These are phyloP conservation scores for Metschnikowia gelsemii DNA, from an alignment of 805 yeast species.

Conservation along the genomic window DNA sequence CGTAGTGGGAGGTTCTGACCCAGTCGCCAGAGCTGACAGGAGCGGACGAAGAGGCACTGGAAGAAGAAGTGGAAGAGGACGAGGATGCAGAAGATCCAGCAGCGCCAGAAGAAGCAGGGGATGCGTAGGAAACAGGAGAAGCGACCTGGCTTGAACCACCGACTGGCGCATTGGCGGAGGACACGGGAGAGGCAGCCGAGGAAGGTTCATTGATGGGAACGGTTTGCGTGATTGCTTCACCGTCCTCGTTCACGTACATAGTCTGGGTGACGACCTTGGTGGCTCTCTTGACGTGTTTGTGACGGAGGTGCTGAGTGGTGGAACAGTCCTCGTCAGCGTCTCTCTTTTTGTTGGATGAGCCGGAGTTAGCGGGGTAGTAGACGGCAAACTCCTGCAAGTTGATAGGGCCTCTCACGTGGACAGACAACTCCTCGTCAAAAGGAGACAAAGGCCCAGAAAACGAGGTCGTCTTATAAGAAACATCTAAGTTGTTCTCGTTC, in stretches of 20 bases:
- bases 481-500: constrained; percentile 67
- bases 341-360: constrained; percentile 43
- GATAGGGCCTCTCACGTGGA: constrained; percentile 90
- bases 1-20: constrained; percentile 68
- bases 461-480: constrained; percentile 55
- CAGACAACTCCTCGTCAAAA: constrained; percentile 79
- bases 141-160: constrained; percentile 1
- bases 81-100: constrained; percentile 31
- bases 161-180: background rate
- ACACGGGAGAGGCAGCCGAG: constrained; percentile 2
- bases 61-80: constrained; percentile 30
- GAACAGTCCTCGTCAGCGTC: constrained; percentile 45
- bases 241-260: constrained; percentile 63
- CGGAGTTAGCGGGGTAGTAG: constrained; percentile 63
- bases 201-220: constrained; percentile 10
- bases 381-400: constrained; percentile 83
- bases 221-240: constrained; percentile 36
- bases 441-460: constrained; percentile 79
- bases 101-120: constrained; percentile 3
- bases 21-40: constrained; percentile 41
- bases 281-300: constrained; percentile 57
- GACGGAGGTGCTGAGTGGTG: constrained; percentile 42
- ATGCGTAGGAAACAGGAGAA: background rate
- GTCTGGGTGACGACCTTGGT: constrained; percentile 75
- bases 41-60: constrained; percentile 35